Evolutionary conservation across 2,329 filamentous ascomycete genomes (phyloP).

Genomic region (Fusarium veterinarium): DNA sequence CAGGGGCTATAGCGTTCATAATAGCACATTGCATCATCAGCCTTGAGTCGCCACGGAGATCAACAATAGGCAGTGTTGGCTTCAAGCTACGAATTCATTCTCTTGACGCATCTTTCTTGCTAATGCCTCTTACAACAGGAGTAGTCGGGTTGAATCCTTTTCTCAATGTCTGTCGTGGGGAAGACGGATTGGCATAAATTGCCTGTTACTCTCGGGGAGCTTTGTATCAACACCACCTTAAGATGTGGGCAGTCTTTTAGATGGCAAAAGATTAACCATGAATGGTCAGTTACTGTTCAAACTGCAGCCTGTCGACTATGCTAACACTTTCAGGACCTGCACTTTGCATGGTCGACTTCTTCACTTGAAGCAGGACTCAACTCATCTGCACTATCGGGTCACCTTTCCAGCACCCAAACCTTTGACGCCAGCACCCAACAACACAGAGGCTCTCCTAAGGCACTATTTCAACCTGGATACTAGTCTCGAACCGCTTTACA

Average conservation of each 20-base stretch:
- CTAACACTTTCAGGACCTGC: constrained; percentile 70
- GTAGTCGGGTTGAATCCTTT: neutral
- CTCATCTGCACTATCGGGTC: constrained; percentile 82
- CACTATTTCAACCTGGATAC: constrained; percentile 89
- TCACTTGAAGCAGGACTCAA: constrained; percentile 83
- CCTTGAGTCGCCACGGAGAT: constrained; percentile 5
- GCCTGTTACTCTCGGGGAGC: constrained; percentile 82
- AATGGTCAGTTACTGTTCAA: constrained; percentile 70
- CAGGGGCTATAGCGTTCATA: neutral
- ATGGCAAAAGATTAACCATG: constrained; percentile 87
- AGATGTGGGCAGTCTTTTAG: constrained; percentile 97
- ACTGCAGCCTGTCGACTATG: neutral
- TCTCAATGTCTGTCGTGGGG: constrained; percentile 55
- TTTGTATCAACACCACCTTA: constrained; percentile 94
- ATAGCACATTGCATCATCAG: constrained; percentile 22
- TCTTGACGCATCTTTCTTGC: neutral
- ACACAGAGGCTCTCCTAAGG: constrained; percentile 78
- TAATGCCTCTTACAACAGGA: neutral
- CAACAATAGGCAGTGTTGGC: neutral
- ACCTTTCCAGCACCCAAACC: constrained; percentile 62
- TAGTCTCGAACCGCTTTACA: constrained; percentile 81
- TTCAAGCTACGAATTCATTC: constrained; percentile 1
- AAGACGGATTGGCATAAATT: constrained; percentile 88
- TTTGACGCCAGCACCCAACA: constrained; percentile 58
- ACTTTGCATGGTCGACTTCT: constrained; percentile 87